Evolutionary conservation across 192 early-diverging fungal species (phyloP).

Genomic region (Gonapodya sp.): DNA sequence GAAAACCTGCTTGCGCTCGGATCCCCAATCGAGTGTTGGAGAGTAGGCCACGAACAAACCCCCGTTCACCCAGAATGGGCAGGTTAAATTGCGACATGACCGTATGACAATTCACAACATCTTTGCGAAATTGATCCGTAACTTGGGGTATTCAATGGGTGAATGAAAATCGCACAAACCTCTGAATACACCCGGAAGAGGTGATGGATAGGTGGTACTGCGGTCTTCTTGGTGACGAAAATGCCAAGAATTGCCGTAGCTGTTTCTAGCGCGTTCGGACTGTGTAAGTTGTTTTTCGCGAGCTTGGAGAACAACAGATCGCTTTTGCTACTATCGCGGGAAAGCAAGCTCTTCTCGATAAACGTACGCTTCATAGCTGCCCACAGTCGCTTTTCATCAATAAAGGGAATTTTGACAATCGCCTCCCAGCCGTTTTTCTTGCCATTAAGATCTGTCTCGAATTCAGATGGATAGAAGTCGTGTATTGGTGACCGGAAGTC

Average conservation of each 20-base stretch:
- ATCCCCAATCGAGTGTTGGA: conserved; percentile 12
- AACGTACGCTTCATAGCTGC: conserved; percentile 47
- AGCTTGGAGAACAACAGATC: not conserved
- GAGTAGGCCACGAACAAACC: conserved; percentile 14
- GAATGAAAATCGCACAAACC: not conserved
- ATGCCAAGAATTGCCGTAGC: not conserved
- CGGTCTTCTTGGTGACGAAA: not conserved
- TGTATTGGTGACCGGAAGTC: conserved; percentile 78
- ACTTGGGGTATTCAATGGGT: not conserved
- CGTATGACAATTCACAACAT: conserved; percentile 45
- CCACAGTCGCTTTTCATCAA: conserved; percentile 79
- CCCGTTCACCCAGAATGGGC: conserved; percentile 38
- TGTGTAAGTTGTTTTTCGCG: not conserved
- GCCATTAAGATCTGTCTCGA: conserved; percentile 92
- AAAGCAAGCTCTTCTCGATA: too few species aligned
- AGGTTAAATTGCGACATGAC: conserved; percentile 44
- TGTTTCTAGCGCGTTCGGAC: not conserved
- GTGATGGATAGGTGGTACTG: conserved; percentile 15
- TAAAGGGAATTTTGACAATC: conserved; percentile 96
- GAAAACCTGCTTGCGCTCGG: conserved; percentile 64
- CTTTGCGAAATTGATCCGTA: conserved; percentile 46
- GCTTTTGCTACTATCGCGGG: too few species aligned
- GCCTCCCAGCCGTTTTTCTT: conserved; percentile 99
- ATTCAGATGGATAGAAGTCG: conserved; percentile 88
- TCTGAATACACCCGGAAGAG: conserved; percentile 27